Evolutionary conservation across 768 basidiomycete species (phyloP).

Genomic region (Boletus vermiculosoides): DNA sequence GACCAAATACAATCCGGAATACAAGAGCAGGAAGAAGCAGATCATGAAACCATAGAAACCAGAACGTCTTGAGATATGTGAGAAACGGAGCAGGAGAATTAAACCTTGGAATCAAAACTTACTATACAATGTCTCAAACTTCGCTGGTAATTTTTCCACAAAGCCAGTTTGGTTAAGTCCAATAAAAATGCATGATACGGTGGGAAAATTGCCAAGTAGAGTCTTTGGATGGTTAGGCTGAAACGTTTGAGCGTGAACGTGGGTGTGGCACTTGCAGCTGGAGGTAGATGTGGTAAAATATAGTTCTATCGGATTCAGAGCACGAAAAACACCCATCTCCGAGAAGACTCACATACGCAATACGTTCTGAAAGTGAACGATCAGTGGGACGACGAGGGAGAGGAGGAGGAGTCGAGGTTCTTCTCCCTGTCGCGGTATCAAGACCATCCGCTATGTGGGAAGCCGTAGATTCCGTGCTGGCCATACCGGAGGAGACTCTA

Average conservation of each 20-base stretch:
- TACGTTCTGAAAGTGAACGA: conserved; percentile 27
- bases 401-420: background rate
- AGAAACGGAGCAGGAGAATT: background rate
- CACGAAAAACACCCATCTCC: conserved; percentile 5
- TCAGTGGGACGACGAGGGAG: conserved; percentile 10
- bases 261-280: conserved; percentile 37
- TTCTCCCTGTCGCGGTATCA: background rate
- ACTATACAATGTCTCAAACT: conserved; percentile 55
- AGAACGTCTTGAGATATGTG: conserved; percentile 46
- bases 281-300: conserved; percentile 49
- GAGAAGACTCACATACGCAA: conserved; percentile 25
- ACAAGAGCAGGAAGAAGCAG: conserved; percentile 53
- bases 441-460: background rate
- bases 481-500: conserved; percentile 31
- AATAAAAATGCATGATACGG: conserved; percentile 46
- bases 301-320: conserved; percentile 32
- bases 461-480: conserved; percentile 25
- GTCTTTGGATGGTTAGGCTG: conserved; percentile 48
- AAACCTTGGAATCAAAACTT: conserved; percentile 24
- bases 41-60: conserved; percentile 63
- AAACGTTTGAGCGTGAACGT: conserved; percentile 56
- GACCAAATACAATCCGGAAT: conserved; percentile 45
- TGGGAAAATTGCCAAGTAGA: conserved; percentile 54
- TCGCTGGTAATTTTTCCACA: conserved; percentile 50
- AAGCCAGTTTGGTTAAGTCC: conserved; percentile 43